Conservation (phyloP, 192 early-diverging fungal genomes). For the Backusella sp. region DNA sequence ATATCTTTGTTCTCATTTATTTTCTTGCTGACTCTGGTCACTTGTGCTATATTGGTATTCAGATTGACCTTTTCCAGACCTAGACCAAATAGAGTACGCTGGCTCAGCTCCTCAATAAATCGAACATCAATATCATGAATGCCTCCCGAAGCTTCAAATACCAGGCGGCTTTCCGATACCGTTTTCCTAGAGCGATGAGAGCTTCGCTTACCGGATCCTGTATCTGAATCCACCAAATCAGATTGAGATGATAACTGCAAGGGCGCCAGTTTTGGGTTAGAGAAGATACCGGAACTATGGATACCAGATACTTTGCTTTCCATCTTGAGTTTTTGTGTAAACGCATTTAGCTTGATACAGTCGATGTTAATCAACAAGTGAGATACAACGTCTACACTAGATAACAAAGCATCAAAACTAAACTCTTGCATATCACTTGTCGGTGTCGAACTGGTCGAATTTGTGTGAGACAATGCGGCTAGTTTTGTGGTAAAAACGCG, state of each 20-base stretch:
- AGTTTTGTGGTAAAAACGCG: conserved; percentile 48
- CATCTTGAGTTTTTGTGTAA: conserved; percentile 46
- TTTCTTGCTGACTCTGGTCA: conserved; percentile 32
- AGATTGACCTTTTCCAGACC: conserved; percentile 42
- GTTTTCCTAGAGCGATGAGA: conserved; percentile 26
- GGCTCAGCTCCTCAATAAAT: conserved; percentile 4
- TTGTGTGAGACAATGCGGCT: conserved; percentile 25
- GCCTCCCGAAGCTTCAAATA: conserved; percentile 20
- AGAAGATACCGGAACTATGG: conserved; percentile 42
- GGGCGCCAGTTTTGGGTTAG: conserved; percentile 36
- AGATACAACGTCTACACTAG: conserved; percentile 45
- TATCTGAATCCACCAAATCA: conserved; percentile 32
- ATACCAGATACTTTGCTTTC: conserved; percentile 41
- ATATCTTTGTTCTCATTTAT: conserved; percentile 34
- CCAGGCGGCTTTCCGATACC: not conserved
- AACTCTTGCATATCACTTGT: conserved; percentile 14
- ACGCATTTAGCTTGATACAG: conserved; percentile 41
- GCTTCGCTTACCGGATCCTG: conserved; percentile 30
- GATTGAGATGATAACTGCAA: not conserved
- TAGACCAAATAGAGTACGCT: conserved; percentile 34
- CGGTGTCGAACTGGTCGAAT: not conserved
- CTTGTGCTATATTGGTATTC: conserved; percentile 42
- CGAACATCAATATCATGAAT: conserved; percentile 13
- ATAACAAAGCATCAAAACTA: conserved; percentile 12
- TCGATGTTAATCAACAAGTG: conserved; percentile 45